Evolutionary conservation across 2,329 filamentous ascomycete genomes (phyloP).

Genomic region (Grosmannia serpens): DNA sequence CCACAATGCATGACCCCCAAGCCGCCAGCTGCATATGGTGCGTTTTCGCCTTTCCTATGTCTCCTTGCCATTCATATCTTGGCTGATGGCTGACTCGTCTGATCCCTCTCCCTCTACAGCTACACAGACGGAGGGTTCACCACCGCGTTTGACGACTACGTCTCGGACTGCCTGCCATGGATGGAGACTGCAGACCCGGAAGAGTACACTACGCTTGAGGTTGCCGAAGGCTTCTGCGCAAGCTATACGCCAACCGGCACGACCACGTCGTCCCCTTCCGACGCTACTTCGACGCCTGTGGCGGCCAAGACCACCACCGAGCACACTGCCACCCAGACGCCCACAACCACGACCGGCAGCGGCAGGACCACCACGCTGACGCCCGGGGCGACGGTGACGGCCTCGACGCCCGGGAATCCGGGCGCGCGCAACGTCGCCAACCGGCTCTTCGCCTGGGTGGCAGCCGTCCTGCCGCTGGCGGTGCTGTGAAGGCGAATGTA

Average conservation of each 20-base stretch:
- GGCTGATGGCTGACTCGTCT: neutral
- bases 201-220: constrained; percentile 10
- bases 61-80: neutral
- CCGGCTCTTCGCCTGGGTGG: constrained; percentile 4
- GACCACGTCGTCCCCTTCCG: neutral
- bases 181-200: constrained; percentile 10
- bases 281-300: neutral
- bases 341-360: neutral
- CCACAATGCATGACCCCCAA: constrained; percentile 5
- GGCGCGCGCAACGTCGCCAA: neutral
- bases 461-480: constrained; percentile 4
- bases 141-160: constrained; percentile 15
- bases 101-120: constrained; percentile 1
- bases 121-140: constrained; percentile 11
- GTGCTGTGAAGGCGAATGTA: neutral
- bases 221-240: constrained; percentile 12
- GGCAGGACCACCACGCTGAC: neutral
- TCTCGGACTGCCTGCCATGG: constrained; percentile 12
- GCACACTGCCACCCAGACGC: neutral
- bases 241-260: neutral
- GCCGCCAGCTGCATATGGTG: constrained; percentile 17
- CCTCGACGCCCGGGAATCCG: neutral
- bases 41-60: neutral
- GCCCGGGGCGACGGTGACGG: neutral
- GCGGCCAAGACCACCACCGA: neutral